Base-by-base conservation (phyloP, 306 rosid species). In the Prosopis cineraria region DNA sequence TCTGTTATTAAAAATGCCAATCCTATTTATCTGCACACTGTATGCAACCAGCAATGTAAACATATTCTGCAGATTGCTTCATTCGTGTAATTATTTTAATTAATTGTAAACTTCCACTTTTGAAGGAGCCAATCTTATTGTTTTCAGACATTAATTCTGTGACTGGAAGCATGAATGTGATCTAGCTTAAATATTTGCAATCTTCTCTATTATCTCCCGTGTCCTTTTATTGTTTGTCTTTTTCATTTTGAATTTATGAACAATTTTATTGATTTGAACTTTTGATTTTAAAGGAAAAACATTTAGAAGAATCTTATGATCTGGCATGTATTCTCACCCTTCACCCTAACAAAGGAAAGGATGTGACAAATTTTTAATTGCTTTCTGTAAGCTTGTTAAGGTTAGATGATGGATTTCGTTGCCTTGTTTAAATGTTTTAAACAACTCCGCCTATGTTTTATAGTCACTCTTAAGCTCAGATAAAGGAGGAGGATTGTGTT, bases 341-440 rank as follows among this genome's bases (percentile, higher is more conserved):
- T 78, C 94, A 50, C 94, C 91, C 34, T 90, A 88, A 78, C 94
- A 90, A 77, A 86, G 94, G 80, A 90, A 88, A 80, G 94, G 94
- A 86, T 90, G 86, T 62, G 94, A 91, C 5, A 90, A 90, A 78
- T 90, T 90, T 84, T 74, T 90, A 70, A 90, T 90, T 72, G 90
- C 94, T 74, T 90, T 90, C 52, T 90, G 94, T 90, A 86, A 88
- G 90, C 63, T 59, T 31, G 69, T 68, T 45, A 8, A 19, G 59
- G 58, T n/a, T n/a, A n/a, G n/a, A n/a, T n/a, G n/a, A n/a, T n/a
- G n/a, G n/a, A n/a, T n/a, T n/a, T n/a, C n/a, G n/a, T n/a, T n/a
- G n/a, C n/a, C n/a, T n/a, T n/a, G n/a, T n/a, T n/a, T n/a, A n/a
- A n/a, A n/a, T n/a, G n/a, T n/a, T n/a, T n/a, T n/a, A n/a, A n/a